Evolutionary conservation across 352 stramenopile genomes (phyloP).

Genomic region (Phytophthora macrochlamydospora): DNA sequence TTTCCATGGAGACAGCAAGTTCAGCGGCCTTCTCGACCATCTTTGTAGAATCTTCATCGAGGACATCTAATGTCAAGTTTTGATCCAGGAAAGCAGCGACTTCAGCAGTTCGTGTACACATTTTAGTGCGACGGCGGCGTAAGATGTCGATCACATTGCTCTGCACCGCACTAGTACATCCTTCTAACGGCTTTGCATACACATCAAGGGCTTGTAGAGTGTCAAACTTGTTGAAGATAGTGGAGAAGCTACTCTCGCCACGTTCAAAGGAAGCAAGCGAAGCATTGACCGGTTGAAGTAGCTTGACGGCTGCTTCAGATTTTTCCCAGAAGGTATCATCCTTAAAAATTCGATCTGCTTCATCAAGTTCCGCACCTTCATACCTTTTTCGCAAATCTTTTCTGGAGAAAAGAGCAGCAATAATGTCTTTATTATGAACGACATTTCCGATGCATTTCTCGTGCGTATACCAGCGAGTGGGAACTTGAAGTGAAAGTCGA

Average conservation of each 20-base stretch:
- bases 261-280: too few relatives aligned
- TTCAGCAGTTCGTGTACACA: background rate
- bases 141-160: background rate
- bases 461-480: conserved; percentile 17
- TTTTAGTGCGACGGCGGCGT: background rate
- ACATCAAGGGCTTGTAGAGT: too few relatives aligned
- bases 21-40: conserved; percentile 2
- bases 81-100: conserved; percentile 13
- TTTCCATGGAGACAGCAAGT: background rate
- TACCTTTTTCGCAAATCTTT: too few relatives aligned
- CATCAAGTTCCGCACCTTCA: too few relatives aligned
- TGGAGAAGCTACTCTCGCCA: too few relatives aligned
- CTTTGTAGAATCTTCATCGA: background rate
- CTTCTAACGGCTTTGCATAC: background rate
- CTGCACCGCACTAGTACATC: background rate
- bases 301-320: too few relatives aligned
- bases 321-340: too few relatives aligned
- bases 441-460: conserved; percentile 5
- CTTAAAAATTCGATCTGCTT: too few relatives aligned
- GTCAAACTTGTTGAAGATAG: too few relatives aligned
- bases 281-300: too few relatives aligned
- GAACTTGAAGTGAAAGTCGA: conserved; percentile 3
- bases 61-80: conserved; percentile 2
- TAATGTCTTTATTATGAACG: too few relatives aligned
- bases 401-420: too few relatives aligned